Percentiles rank a stretch among this genome's conserved stretches.
These are phyloP conservation scores for Raphanus sativus DNA, from an alignment of 345 rosid genomes.

Conservation along the genomic window DNA sequence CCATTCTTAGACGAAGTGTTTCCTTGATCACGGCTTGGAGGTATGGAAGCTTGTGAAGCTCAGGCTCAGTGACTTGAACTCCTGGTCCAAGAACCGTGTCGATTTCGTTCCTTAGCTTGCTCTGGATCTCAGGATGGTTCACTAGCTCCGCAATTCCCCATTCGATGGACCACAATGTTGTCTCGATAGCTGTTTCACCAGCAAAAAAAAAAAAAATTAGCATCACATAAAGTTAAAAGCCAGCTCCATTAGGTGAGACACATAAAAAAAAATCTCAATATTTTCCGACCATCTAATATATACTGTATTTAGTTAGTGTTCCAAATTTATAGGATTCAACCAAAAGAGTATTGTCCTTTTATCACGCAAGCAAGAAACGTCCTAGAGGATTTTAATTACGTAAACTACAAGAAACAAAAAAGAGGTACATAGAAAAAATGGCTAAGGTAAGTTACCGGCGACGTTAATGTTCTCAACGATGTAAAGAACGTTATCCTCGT, in stretches of 20 bases:
- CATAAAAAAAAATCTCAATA: not conserved
- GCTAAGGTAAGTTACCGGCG: slow-evolving; percentile 54
- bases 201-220: not conserved
- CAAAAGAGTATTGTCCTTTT: not conserved
- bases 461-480: slow-evolving; percentile 98
- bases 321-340: not conserved
- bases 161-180: slow-evolving; percentile 94
- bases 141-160: slow-evolving; percentile 97
- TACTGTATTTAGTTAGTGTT: not conserved
- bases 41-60: slow-evolving; percentile 71
- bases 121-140: slow-evolving; percentile 84
- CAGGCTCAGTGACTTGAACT: slow-evolving; percentile 82
- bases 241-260: not conserved
- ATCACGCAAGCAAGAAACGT: slow-evolving; percentile 19
- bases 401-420: slow-evolving; percentile 26
- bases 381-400: slow-evolving; percentile 12
- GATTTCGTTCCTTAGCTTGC: slow-evolving; percentile 69
- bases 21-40: slow-evolving; percentile 96
- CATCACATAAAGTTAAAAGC: too few relatives aligned
- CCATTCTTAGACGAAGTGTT: slow-evolving; percentile 88
- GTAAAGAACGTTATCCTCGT: slow-evolving; percentile 93
- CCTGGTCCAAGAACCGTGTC: slow-evolving; percentile 80
- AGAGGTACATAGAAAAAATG: not conserved
- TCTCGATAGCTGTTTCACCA: slow-evolving; percentile 75
- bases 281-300: not conserved